Evolutionary conservation across 352 stramenopile species (phyloP).

Genomic region (Stephanocyclus meneghinianus): DNA sequence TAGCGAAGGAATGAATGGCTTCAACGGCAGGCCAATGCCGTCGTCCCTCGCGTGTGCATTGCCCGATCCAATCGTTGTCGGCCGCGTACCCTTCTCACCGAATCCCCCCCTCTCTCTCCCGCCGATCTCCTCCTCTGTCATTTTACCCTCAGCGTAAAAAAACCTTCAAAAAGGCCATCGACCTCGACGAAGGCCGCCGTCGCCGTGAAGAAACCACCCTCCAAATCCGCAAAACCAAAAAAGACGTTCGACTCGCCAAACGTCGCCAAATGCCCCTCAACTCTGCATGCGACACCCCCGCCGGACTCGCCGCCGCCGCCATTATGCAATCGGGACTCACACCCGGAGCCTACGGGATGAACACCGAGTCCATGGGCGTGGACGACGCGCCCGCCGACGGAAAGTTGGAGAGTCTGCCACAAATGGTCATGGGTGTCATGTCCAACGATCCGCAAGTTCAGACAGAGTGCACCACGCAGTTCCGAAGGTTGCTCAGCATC

Average conservation of each 20-base stretch:
- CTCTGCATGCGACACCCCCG: conserved; percentile 51
- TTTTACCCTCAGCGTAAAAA: conserved; percentile 81
- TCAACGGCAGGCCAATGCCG: background rate
- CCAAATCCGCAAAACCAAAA: conserved; percentile 89
- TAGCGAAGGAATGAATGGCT: background rate
- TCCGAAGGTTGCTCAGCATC: conserved; percentile 97
- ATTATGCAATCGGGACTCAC: conserved; percentile 68
- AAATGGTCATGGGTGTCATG: conserved; percentile 92
- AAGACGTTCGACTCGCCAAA: conserved; percentile 87
- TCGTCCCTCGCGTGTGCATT: background rate
- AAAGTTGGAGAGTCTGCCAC: conserved; percentile 91
- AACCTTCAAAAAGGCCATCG: conserved; percentile 87
- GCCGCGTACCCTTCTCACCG: background rate
- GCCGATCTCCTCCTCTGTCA: background rate
- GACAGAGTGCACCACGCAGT: conserved; percentile 96
- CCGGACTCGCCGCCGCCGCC: conserved; percentile 65
- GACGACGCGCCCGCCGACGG: background rate
- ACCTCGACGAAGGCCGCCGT: conserved; percentile 83
- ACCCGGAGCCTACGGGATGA: conserved; percentile 49
- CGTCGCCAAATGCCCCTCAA: conserved; percentile 76
- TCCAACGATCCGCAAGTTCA: conserved; percentile 89
- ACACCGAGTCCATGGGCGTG: conserved; percentile 9
- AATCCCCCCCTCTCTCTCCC: background rate
- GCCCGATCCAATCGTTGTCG: too few species aligned
- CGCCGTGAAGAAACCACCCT: conserved; percentile 87